These are phyloP conservation scores for Tripterygium wilfordii DNA, from an alignment of 177 flowering plant genomes.

Conservation along the genomic window DNA sequence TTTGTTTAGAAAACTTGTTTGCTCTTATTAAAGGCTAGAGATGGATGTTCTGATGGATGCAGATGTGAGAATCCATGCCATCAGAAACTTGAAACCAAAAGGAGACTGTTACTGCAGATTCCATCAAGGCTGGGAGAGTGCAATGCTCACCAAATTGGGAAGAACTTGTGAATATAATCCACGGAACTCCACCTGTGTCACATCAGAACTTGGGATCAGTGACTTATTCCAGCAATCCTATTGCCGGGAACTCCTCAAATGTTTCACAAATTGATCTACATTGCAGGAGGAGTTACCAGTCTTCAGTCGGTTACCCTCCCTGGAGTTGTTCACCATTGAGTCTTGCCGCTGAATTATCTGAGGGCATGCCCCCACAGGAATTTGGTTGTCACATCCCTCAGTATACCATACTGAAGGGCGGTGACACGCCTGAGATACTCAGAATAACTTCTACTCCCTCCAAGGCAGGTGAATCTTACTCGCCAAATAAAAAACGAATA, in stretches of 20 bases:
- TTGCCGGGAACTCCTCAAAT: slow-evolving; percentile 8
- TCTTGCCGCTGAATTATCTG: slow-evolving; percentile 19
- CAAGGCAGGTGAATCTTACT: slow-evolving; percentile 36
- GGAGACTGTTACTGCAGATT: neutral
- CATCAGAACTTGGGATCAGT: slow-evolving; percentile 14
- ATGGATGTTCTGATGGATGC: slow-evolving; percentile 75
- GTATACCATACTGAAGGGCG: slow-evolving; percentile 20
- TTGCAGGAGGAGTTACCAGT: slow-evolving; percentile 11
- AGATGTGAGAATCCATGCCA: slow-evolving; percentile 16
- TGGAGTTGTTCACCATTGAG: slow-evolving; percentile 34
- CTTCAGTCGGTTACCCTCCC: slow-evolving; percentile 16
- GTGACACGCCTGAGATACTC: slow-evolving; percentile 45
- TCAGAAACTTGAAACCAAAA: neutral
- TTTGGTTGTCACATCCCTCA: slow-evolving; percentile 10
- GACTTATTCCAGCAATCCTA: slow-evolving; percentile 18
- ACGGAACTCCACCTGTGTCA: slow-evolving; percentile 36
- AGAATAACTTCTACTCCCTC: slow-evolving; percentile 30
- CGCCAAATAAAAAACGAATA: slow-evolving; percentile 56
- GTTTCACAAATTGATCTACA: slow-evolving; percentile 13
- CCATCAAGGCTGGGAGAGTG: slow-evolving; percentile 2
- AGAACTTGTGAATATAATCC: slow-evolving; percentile 24
- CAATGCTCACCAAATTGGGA: slow-evolving; percentile 13
- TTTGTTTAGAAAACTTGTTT: too few species aligned
- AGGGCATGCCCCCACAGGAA: slow-evolving; percentile 6
- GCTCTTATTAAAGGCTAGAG: slow-evolving; percentile 42